Evolutionary conservation across 1,284 basidiomycete species (phyloP).

Genomic region (Vanrija humicola): DNA sequence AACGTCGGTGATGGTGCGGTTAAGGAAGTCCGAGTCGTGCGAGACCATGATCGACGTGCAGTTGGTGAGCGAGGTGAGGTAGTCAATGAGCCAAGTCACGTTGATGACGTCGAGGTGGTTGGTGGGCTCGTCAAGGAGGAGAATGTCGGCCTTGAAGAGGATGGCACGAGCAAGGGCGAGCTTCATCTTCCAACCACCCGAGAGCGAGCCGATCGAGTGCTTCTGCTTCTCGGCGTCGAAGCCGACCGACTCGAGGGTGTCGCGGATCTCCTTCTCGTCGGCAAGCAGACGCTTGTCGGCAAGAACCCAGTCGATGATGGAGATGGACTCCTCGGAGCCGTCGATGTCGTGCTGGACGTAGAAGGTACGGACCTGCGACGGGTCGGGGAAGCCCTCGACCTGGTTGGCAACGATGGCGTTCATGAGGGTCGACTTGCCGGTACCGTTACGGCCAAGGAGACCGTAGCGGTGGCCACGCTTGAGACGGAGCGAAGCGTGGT

Average conservation of each 20-base stretch:
- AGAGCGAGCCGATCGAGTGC: constrained; percentile 82
- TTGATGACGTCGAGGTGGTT: constrained; percentile 98
- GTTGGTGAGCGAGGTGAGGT: constrained; percentile 79
- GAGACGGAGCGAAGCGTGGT: constrained; percentile 91
- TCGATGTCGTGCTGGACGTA: constrained; percentile 99
- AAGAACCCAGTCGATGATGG: constrained; percentile 84
- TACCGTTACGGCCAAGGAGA: constrained; percentile 97
- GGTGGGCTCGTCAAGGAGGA: constrained; percentile 60
- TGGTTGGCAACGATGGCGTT: constrained; percentile 92
- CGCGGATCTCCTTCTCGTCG: constrained; percentile 60
- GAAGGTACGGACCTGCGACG: constrained; percentile 82
- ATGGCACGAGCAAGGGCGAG: constrained; percentile 89
- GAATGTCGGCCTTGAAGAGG: constrained; percentile 91
- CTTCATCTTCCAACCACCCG: constrained; percentile 99
- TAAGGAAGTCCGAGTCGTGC: constrained; percentile 98
- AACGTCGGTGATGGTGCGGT: constrained; percentile 98
- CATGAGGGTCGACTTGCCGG: constrained; percentile 95
- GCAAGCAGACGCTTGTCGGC: constrained; percentile 79
- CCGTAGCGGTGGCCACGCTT: constrained; percentile 99
- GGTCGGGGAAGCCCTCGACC: constrained; percentile 90
- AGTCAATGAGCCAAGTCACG: constrained; percentile 93
- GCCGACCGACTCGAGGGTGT: constrained; percentile 78
- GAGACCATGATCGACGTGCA: constrained; percentile 98
- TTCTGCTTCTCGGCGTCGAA: constrained; percentile 84
- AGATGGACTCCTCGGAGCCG: constrained; percentile 86